phyloP scores from a whole-genome alignment of 2,329 filamentous ascomycete genomes.

The Penicillium nordicum region DNA sequence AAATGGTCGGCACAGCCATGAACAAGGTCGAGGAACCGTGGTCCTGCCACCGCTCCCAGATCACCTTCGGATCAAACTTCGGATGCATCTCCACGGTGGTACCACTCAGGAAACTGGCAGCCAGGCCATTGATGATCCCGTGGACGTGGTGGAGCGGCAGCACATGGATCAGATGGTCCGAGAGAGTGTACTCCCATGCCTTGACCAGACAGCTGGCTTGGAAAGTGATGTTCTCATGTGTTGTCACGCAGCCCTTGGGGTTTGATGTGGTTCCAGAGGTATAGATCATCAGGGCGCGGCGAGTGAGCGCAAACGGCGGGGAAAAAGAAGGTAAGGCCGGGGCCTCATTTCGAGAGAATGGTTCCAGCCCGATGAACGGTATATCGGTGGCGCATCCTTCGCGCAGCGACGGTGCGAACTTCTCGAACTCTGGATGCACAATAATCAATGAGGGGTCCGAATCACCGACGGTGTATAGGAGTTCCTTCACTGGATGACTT shows the following conservation, averaged over 20 bases:
- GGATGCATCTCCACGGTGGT: conserved; percentile 49
- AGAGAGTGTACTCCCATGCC: conserved; percentile 30
- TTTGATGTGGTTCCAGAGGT: conserved; percentile 43
- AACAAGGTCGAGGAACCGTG: conserved; percentile 46
- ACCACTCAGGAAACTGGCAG: conserved; percentile 47
- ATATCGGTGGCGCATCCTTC: conserved; percentile 27
- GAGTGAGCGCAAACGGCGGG: conserved; percentile 24
- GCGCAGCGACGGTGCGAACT: conserved; percentile 31
- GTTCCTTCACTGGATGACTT: conserved; percentile 41
- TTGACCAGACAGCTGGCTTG: conserved; percentile 31
- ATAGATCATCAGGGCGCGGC: conserved; percentile 43
- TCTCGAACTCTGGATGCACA: conserved; percentile 39
- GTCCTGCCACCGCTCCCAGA: conserved; percentile 48
- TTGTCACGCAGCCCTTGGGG: conserved; percentile 45
- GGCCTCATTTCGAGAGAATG: conserved; percentile 19
- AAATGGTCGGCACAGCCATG: conserved; percentile 52
- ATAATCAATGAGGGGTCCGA: conserved; percentile 43
- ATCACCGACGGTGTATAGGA: conserved; percentile 43
- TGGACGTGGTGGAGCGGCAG: conserved; percentile 52
- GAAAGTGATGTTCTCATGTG: conserved; percentile 41
- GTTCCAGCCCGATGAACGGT: conserved; percentile 33
- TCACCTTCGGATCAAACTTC: conserved; percentile 43
- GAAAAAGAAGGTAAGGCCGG: conserved; percentile 34
- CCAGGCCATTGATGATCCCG: conserved; percentile 50
- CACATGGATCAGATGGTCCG: conserved; percentile 49